These are phyloP conservation scores for Blastobotrys aristatus DNA, from an alignment of 1,139 yeast species.

Conservation along the genomic window DNA sequence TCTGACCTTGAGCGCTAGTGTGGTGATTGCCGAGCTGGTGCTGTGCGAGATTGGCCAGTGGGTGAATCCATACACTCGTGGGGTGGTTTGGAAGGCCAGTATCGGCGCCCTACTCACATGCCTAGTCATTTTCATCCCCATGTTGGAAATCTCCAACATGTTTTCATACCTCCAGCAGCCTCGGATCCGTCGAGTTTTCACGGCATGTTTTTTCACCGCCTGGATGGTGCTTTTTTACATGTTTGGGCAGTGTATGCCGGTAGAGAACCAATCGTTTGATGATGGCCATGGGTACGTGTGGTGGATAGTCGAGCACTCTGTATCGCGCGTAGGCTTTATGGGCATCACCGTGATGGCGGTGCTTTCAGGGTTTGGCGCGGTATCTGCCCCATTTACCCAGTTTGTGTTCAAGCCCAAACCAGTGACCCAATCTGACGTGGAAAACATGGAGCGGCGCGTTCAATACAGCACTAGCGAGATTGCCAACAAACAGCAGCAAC, in stretches of 20 bases:
- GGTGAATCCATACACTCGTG: constrained; percentile 28
- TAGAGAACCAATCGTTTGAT: constrained; percentile 32
- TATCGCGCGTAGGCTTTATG: constrained; percentile 49
- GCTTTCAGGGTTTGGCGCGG: constrained; percentile 70
- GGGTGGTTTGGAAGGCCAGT: constrained; percentile 34
- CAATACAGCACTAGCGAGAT: constrained; percentile 35
- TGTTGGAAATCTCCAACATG: constrained; percentile 27
- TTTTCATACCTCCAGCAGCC: constrained; percentile 10
- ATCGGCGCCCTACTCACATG: constrained; percentile 30
- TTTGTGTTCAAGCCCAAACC: constrained; percentile 30
- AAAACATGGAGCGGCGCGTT: constrained; percentile 35
- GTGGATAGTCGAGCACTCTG: constrained; percentile 5
- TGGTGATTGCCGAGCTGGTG: constrained; percentile 35
- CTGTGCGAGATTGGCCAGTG: constrained; percentile 39
- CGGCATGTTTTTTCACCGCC: constrained; percentile 21
- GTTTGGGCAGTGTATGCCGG: constrained; percentile 34
- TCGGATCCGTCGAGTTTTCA: constrained; percentile 4
- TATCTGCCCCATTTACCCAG: constrained; percentile 55
- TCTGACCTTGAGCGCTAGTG: constrained; percentile 23
- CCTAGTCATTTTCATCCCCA: constrained; percentile 35
- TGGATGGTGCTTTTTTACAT: constrained; percentile 33
- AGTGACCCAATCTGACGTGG: constrained; percentile 33
- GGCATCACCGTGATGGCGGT: constrained; percentile 71
- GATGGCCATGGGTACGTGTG: constrained; percentile 17
- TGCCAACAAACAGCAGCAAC: constrained; percentile 25